Base-by-base conservation (phyloP, 2,329 filamentous ascomycete genomes). In the Pseudopithomyces maydicus region DNA sequence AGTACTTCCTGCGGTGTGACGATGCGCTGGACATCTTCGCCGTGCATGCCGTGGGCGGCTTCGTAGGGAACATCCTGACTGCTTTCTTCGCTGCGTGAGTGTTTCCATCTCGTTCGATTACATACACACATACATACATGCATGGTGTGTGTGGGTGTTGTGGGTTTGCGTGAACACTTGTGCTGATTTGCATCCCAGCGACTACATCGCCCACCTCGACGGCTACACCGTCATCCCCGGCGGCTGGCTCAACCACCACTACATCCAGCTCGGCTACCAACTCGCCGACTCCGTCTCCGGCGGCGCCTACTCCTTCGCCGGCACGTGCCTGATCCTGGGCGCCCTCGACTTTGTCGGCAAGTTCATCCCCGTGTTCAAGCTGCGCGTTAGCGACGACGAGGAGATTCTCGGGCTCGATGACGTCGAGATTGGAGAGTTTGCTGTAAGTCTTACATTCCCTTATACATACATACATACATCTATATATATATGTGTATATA, bases 371-470 rank as follows among this genome's bases (percentile, higher is more conserved):
- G 88, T 89, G 12, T 81, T 96, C 38, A 85, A 85, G 55, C 86
- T 96, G 43, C 90, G 92, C 48, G 88, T 88, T 0, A 83, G 80
- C 14, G 88, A 91, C 65, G 89, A 95, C 61, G 89, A 91, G 36
- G 92, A 96, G 76, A 87, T 92, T 50, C 80, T 92, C 41, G 92
- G 92, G 64, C 92, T 96, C 58, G 92, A 96, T 69, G 92, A 96
- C 68, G 88, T 90, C 22, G 92, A 97, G 77, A 91, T 96, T 70
- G 92, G 92, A 74, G 92, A 96, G 79, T 96, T 95, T 74, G 92
- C 91, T n/a, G 83, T 84, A 80, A 74, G 82, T 80, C 2, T 11
- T 26, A n/a, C 12, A 11, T 32, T 12, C 19, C n/a, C n/a, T n/a
- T n/a, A n/a, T n/a, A n/a, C n/a, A n/a, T n/a, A n/a, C n/a, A n/a